Evolutionary conservation across 345 rosid genomes (phyloP), one percentile per base, ranked within the genome.

Genomic region (Cardiospermum halicacabum): DNA sequence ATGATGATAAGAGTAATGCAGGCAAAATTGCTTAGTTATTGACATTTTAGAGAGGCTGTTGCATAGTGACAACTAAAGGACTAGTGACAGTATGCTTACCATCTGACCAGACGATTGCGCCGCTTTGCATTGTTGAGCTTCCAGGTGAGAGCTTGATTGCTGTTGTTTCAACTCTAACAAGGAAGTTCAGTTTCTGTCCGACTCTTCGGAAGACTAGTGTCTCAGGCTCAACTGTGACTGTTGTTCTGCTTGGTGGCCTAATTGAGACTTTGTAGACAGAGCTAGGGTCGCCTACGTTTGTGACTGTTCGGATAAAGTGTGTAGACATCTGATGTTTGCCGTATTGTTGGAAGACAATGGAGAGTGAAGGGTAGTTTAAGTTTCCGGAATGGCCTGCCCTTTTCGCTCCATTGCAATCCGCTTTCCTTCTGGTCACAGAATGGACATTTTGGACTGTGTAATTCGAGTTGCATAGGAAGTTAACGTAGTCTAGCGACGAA

Each of bases 1-100:
- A 56, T 57, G 48, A 43, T 43, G n/a, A 43, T 4, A 43, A 43
- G 56, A 64, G 30, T 26, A 56, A 63, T 31, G 24, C 56, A n/a
- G 49, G 60, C 61, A 53, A 68, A 60, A 64, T 43, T 68, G 54
- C 69, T 37, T 36, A 40, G 3, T 16, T 25, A 56, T 55, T 1
- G 57, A 42, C 37, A 34, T 5, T 11, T 67, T 79, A 90, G 55
- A 94, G 69, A 75, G 97, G 95, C 63, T 90, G 97, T 78, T 94
- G 99, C 88, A 94, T 73, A 66, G 99, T 90, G 56, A 89, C 90
- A 13, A 89, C 80, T 57, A 94, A 62, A 18, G 96, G 96, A 71
- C 96, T 94, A 4, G 86, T 83, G 50, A 89, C 96, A 64, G 65
- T 68, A 58, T 84, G 96, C 79, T 84, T 87, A 56, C 89, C 96